These are phyloP conservation scores for Tolypocladium tundrense DNA, from an alignment of 2,329 filamentous ascomycete species.

Conservation along the genomic window DNA sequence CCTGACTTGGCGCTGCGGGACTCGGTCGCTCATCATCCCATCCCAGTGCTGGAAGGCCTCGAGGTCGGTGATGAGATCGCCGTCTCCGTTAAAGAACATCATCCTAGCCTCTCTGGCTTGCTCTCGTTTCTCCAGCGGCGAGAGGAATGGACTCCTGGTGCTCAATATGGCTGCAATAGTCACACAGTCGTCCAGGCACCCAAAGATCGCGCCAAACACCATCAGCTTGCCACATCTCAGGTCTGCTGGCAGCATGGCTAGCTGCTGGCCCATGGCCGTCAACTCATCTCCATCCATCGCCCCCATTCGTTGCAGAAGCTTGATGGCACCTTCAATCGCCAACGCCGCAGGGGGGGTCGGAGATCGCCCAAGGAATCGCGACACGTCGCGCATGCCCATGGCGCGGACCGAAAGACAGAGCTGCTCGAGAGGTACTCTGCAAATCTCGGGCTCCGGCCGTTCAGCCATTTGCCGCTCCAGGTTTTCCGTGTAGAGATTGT, in stretches of 20 bases:
- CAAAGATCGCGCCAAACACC: slow-evolving; percentile 89
- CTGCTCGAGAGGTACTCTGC: slow-evolving; percentile 85
- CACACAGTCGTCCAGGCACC: slow-evolving; percentile 79
- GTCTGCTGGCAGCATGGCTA: slow-evolving; percentile 93
- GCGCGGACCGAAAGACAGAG: slow-evolving; percentile 89
- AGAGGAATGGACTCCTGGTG: slow-evolving; percentile 75
- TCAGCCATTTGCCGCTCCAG: slow-evolving; percentile 81
- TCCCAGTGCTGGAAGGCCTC: slow-evolving; percentile 77
- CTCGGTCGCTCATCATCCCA: slow-evolving; percentile 47
- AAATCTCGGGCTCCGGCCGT: slow-evolving; percentile 86
- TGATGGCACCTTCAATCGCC: slow-evolving; percentile 78
- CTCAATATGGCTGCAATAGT: slow-evolving; percentile 91
- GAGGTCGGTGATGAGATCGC: slow-evolving; percentile 82
- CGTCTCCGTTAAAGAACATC: slow-evolving; percentile 65
- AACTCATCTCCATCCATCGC: slow-evolving; percentile 78
- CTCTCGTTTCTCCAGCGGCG: slow-evolving; percentile 73
- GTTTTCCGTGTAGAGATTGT: slow-evolving; percentile 85
- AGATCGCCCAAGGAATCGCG: slow-evolving; percentile 70
- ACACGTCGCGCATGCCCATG: slow-evolving; percentile 82
- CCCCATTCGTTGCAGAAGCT: slow-evolving; percentile 72
- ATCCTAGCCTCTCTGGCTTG: slow-evolving; percentile 68
- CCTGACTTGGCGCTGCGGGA: slow-evolving; percentile 53
- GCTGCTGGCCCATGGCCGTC: slow-evolving; percentile 81
- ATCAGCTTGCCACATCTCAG: slow-evolving; percentile 88
- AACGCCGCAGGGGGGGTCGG: slow-evolving; percentile 79